These are phyloP conservation scores for Linnemannia hyalina DNA, from an alignment of 192 early-diverging fungal genomes.

Conservation along the genomic window DNA sequence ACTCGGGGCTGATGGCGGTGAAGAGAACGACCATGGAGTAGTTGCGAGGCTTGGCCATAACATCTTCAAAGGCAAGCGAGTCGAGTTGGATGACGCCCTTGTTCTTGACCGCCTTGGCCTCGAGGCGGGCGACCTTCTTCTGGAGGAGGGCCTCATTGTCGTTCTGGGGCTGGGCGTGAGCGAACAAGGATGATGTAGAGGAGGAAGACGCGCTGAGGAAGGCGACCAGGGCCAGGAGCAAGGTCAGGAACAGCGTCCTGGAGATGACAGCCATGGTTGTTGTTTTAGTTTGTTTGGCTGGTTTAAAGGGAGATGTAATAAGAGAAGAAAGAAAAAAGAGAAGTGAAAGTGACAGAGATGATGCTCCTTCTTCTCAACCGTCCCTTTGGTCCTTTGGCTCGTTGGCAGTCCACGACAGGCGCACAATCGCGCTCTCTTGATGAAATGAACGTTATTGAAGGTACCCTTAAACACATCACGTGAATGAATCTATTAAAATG, in stretches of 20 bases:
- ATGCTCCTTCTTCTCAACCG: background rate
- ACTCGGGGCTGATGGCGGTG: slow-evolving; percentile 73
- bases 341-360: no score
- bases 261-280: slow-evolving; percentile 30
- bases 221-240: slow-evolving; percentile 22
- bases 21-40: slow-evolving; percentile 78
- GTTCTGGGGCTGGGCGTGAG: slow-evolving; percentile 21
- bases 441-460: background rate
- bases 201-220: background rate
- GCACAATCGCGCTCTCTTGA: background rate
- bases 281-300: background rate
- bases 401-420: slow-evolving; percentile 1
- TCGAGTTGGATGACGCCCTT: slow-evolving; percentile 70
- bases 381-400: background rate
- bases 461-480: background rate
- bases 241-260: slow-evolving; percentile 29
- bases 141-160: slow-evolving; percentile 13
- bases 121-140: slow-evolving; percentile 52
- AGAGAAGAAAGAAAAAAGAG: background rate
- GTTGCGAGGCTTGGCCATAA: slow-evolving; percentile 76
- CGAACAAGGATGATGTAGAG: slow-evolving; percentile 14
- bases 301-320: background rate
- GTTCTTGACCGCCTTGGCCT: slow-evolving; percentile 47
- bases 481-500: background rate
- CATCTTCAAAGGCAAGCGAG: slow-evolving; percentile 71